phyloP scores from a whole-genome alignment of 2,329 filamentous ascomycete genomes.

The Penicillium sp. region DNA sequence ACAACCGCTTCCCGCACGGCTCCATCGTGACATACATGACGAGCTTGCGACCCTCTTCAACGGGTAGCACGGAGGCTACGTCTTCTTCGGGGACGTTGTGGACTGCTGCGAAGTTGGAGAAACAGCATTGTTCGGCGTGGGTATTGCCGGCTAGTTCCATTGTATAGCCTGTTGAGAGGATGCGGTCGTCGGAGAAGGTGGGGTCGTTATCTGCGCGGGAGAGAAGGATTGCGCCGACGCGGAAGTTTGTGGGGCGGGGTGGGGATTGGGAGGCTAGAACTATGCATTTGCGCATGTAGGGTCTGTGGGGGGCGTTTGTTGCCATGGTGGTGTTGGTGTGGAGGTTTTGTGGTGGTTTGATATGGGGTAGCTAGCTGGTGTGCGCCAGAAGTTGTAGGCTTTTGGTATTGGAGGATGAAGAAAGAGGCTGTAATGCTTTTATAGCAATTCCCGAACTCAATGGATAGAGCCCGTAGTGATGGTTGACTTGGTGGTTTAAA shows the following conservation, averaged over 20 bases:
- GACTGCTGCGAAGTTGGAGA: conserved; percentile 62
- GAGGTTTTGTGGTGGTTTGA: background rate
- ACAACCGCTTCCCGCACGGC: conserved; percentile 48
- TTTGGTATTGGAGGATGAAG: background rate
- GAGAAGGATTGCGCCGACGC: conserved; percentile 88
- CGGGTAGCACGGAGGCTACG: conserved; percentile 43
- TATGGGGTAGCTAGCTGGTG: background rate
- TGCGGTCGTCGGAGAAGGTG: conserved; percentile 40
- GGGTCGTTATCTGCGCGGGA: conserved; percentile 31
- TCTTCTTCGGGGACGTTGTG: conserved; percentile 37
- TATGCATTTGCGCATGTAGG: conserved; percentile 70
- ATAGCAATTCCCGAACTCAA: background rate
- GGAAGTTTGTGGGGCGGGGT: conserved; percentile 86
- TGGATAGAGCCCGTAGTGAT: background rate
- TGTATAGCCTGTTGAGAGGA: conserved; percentile 83
- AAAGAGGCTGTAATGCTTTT: background rate
- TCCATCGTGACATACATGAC: conserved; percentile 89
- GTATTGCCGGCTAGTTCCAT: conserved; percentile 90
- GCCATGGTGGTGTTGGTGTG: conserved; percentile 19
- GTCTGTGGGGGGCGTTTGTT: conserved; percentile 32
- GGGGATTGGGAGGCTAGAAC: conserved; percentile 75
- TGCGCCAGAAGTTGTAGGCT: background rate
- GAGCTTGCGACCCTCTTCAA: conserved; percentile 44
- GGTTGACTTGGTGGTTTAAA: background rate
- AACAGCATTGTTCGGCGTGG: conserved; percentile 90